phyloP scores from a whole-genome alignment of 106 monocot species.

The Dendrobium catenatum region DNA sequence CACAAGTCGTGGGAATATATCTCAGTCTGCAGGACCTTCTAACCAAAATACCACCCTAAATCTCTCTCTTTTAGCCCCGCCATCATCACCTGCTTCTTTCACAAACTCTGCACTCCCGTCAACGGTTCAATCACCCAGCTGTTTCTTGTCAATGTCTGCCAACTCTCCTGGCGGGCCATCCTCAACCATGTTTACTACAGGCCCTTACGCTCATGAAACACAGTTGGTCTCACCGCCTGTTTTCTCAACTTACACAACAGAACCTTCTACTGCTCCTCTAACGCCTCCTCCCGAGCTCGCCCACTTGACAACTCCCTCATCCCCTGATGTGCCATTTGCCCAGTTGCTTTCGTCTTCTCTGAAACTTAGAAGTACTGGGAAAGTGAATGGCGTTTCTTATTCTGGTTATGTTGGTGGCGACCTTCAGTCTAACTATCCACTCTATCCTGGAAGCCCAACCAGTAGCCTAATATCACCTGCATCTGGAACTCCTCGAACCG shows the following conservation, averaged over 20 bases:
- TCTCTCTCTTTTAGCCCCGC: constrained; percentile 91
- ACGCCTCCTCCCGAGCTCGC: constrained; percentile 96
- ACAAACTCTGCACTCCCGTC: constrained; percentile 91
- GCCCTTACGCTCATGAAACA: constrained; percentile 96
- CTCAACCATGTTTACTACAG: constrained; percentile 80
- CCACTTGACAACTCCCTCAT: constrained; percentile 90
- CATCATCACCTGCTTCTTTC: constrained; percentile 95
- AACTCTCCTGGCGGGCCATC: constrained; percentile 69
- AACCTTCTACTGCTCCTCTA: constrained; percentile 93
- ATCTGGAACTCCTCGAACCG: constrained; percentile 79
- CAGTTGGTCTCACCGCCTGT: constrained; percentile 98
- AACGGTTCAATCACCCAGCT: constrained; percentile 84
- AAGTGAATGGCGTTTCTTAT: constrained; percentile 40
- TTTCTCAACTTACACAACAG: constrained; percentile 95
- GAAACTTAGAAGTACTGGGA: constrained; percentile 42
- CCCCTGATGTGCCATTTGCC: constrained; percentile 95
- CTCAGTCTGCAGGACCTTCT: constrained; percentile 38
- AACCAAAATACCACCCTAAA: constrained; percentile 49
- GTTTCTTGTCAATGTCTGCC: constrained; percentile 79
- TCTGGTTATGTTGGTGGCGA: constrained; percentile 50
- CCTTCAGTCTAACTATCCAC: constrained; percentile 72
- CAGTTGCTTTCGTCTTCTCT: constrained; percentile 76
- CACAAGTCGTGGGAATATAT: constrained; percentile 33
- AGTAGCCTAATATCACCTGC: constrained; percentile 95
- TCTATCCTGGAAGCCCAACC: constrained; percentile 84